phyloP scores from a whole-genome alignment of 768 basidiomycete species.

The Tylopilus balloui region DNA sequence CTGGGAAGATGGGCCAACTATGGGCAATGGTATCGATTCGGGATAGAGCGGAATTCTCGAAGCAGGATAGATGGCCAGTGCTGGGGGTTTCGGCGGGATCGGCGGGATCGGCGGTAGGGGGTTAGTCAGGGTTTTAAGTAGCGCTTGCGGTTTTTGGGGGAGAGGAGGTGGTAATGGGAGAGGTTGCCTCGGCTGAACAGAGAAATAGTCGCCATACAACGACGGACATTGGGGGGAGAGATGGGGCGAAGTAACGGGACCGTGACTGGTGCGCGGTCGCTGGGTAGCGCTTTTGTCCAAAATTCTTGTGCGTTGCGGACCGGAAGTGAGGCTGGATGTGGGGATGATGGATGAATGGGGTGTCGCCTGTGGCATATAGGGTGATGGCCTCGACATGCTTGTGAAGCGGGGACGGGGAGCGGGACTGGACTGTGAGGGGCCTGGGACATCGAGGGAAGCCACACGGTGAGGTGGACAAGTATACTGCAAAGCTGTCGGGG shows the following conservation, averaged over 20 bases:
- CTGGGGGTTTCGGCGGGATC: constrained; percentile 38
- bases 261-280: constrained; percentile 11
- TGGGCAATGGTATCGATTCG: constrained; percentile 24
- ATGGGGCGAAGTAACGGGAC: constrained; percentile 6
- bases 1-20: constrained; percentile 9
- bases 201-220: constrained; percentile 30
- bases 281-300: constrained; percentile 18
- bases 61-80: constrained; percentile 10
- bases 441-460: constrained; percentile 18
- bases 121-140: constrained; percentile 31
- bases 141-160: constrained; percentile 27
- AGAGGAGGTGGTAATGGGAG: constrained; percentile 30
- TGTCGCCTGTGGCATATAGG: constrained; percentile 1
- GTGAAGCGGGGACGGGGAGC: constrained; percentile 20
- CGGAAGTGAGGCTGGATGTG: constrained; percentile 27
- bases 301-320: constrained; percentile 16
- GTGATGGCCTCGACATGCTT: constrained; percentile 15
- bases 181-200: constrained; percentile 8
- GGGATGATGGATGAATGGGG: constrained; percentile 18
- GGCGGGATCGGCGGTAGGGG: constrained; percentile 38
- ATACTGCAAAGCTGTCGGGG: constrained; percentile 17
- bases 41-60: constrained; percentile 33
- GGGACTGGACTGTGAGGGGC: constrained; percentile 3
- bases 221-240: constrained; percentile 13
- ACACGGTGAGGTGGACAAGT: constrained; percentile 20